phyloP scores from a whole-genome alignment of 208 protist species.

The Balamuthia mandrillaris region DNA sequence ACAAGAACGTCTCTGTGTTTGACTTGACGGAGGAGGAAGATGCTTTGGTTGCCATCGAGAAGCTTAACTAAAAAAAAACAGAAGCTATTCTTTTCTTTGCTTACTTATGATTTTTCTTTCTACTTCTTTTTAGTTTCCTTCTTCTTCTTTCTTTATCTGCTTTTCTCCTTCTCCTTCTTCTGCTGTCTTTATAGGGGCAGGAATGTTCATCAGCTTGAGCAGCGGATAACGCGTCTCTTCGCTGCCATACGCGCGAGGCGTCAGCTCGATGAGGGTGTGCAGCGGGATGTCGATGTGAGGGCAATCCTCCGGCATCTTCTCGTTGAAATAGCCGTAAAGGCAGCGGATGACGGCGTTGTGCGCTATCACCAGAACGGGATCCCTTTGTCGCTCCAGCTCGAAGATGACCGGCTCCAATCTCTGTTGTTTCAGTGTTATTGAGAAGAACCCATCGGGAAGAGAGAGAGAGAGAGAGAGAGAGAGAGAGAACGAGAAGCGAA shows the following conservation, averaged over 20 bases:
- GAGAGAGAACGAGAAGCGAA: neutral
- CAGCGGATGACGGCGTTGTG: slow-evolving; percentile 56
- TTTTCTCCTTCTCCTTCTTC: neutral
- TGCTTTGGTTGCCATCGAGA: too few species aligned
- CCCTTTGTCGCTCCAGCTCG: slow-evolving; percentile 51
- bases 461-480: neutral
- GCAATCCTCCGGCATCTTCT: slow-evolving; percentile 42
- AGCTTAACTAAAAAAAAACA: too few species aligned
- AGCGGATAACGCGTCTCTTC: slow-evolving; percentile 42
- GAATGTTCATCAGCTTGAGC: neutral
- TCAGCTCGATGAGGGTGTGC: slow-evolving; percentile 63
- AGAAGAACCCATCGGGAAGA: neutral
- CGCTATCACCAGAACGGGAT: slow-evolving; percentile 59
- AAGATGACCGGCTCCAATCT: slow-evolving; percentile 52
- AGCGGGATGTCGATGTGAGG: slow-evolving; percentile 56
- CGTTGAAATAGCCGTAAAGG: slow-evolving; percentile 60
- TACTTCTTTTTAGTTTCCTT: neutral
- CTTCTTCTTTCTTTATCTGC: neutral
- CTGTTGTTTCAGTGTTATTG: too few species aligned
- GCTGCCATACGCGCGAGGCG: slow-evolving; percentile 55
- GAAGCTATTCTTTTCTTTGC: too few species aligned
- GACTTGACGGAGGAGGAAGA: slow-evolving; percentile 35
- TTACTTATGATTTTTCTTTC: neutral
- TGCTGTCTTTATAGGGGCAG: neutral
- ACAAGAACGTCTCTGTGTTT: slow-evolving; percentile 42